Percentiles rank a stretch among this genome's conserved stretches.
phyloP scores from a whole-genome alignment of 1,284 basidiomycete genomes.

The Pseudozyma sp. region DNA sequence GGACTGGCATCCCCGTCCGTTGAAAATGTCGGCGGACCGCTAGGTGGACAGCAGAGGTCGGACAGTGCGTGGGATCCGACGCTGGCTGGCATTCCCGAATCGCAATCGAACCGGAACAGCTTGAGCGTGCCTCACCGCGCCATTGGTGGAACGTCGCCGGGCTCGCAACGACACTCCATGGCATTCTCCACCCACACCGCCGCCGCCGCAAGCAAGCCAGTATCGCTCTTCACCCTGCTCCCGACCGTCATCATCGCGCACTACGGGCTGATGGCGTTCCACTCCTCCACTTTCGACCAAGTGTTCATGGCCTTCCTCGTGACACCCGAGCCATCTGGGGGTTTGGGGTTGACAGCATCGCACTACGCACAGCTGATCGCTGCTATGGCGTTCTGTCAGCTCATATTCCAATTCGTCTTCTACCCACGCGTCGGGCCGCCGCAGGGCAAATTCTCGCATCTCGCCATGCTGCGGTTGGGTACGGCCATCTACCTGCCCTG shows the following conservation, averaged over 20 bases:
- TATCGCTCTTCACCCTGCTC: constrained; percentile 55
- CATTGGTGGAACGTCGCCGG: constrained; percentile 8
- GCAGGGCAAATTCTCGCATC: constrained; percentile 62
- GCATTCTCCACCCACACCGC: constrained; percentile 1
- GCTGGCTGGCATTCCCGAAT: constrained; percentile 61
- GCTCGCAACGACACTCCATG: constrained; percentile 19
- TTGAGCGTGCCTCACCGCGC: constrained; percentile 15
- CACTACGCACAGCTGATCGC: constrained; percentile 68
- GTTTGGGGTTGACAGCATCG: constrained; percentile 66
- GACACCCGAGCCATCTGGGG: constrained; percentile 63
- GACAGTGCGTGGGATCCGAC: constrained; percentile 57
- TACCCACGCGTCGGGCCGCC: constrained; percentile 77
- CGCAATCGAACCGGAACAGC: constrained; percentile 33
- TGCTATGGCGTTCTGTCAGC: constrained; percentile 64
- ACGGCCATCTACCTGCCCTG: constrained; percentile 49
- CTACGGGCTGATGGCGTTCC: constrained; percentile 65
- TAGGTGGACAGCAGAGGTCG: constrained; percentile 3
- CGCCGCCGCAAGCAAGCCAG: constrained; percentile 1
- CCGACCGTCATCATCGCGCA: constrained; percentile 66
- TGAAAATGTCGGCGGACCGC: constrained; percentile 4
- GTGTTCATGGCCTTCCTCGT: constrained; percentile 69
- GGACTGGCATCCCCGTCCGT: constrained; percentile 19
- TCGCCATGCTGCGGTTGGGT: constrained; percentile 66
- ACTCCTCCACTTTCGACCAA: constrained; percentile 68
- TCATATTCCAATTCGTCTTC: constrained; percentile 62